Evolutionary conservation across 345 rosid species (phyloP).

Genomic region (Litchi chinensis): DNA sequence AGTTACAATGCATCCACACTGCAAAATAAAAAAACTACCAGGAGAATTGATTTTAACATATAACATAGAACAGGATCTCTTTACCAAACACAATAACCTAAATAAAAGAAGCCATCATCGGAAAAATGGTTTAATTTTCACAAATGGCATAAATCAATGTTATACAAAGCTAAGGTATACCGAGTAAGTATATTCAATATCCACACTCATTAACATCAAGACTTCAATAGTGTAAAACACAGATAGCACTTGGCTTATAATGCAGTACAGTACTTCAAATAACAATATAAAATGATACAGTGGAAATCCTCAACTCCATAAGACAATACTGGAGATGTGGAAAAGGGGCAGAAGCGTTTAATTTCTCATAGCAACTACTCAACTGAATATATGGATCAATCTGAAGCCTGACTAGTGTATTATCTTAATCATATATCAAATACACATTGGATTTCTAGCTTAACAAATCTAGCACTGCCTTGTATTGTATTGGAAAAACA

Average conservation of each 20-base stretch:
- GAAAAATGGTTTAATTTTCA: no score
- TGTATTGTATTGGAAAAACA: background rate
- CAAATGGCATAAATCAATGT: no score
- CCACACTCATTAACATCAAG: no score
- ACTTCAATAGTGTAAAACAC: no score
- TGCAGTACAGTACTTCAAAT: background rate
- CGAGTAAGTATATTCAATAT: no score
- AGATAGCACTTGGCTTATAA: background rate
- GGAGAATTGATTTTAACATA: background rate
- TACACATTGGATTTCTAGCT: background rate
- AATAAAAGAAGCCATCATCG: no score
- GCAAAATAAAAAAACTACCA: background rate
- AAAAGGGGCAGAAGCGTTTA: background rate
- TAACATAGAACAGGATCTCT: background rate
- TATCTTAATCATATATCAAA: background rate
- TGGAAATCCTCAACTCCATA: background rate
- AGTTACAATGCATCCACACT: background rate
- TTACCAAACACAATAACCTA: background rate
- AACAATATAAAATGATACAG: background rate
- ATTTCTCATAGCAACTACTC: background rate
- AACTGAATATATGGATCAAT: background rate
- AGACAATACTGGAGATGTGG: background rate
- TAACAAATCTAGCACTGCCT: background rate
- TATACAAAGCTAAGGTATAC: no score
- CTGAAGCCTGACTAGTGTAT: no score